Percentiles rank a stretch among this genome's conserved stretches.
phyloP scores from a whole-genome alignment of 1,284 basidiomycete genomes.

The Flammula alnicola region DNA sequence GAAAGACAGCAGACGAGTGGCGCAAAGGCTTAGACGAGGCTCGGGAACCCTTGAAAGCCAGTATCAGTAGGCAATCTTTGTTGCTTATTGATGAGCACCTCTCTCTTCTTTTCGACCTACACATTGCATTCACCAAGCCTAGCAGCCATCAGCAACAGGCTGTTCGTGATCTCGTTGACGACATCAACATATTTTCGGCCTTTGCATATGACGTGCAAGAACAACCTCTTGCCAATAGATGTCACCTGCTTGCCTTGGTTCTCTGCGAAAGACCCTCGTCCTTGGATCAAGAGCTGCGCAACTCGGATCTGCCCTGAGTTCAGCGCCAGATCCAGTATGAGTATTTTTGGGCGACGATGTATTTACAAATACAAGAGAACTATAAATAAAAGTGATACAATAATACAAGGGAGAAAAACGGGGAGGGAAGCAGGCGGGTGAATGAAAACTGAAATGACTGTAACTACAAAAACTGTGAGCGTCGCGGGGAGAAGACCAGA shows the following conservation, averaged over 20 bases:
- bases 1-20: constrained; percentile 65
- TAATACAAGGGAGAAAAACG: too few species aligned
- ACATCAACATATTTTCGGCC: constrained; percentile 72
- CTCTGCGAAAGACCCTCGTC: constrained; percentile 74
- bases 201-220: constrained; percentile 69
- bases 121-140: constrained; percentile 75
- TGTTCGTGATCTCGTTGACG: constrained; percentile 69
- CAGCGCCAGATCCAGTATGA: too few species aligned
- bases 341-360: too few species aligned
- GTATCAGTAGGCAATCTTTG: constrained; percentile 74
- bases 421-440: too few species aligned
- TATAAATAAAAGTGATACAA: too few species aligned
- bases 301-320: too few species aligned
- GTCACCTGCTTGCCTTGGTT: constrained; percentile 85
- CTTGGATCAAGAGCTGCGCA: constrained; percentile 52
- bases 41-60: constrained; percentile 69
- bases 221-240: constrained; percentile 79
- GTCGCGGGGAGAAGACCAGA: too few species aligned
- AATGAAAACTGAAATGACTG: too few species aligned
- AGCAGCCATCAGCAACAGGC: constrained; percentile 65
- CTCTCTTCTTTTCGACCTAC: constrained; percentile 89
- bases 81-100: constrained; percentile 86
- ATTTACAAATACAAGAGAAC: too few species aligned
- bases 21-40: constrained; percentile 65
- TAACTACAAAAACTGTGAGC: too few species aligned